Conservation (phyloP, 2,329 filamentous ascomycete species). For the Periconia digitata region DNA sequence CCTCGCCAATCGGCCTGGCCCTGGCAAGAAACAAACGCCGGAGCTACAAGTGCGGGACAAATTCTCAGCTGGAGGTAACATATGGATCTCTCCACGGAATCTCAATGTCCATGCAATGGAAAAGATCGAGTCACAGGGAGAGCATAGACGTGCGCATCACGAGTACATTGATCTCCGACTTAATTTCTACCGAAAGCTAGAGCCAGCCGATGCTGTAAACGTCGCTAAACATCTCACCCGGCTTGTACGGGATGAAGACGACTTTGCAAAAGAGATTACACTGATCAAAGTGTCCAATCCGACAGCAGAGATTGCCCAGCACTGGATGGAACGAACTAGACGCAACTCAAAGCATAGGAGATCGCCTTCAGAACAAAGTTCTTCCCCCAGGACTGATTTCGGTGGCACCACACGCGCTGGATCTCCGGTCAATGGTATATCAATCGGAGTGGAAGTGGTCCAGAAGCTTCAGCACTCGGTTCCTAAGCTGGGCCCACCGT, state of each 20-base stretch:
- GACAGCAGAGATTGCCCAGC: too few species aligned
- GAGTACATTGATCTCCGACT: constrained; percentile 11
- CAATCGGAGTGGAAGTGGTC: too few species aligned
- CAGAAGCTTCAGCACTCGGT: too few species aligned
- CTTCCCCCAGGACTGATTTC: too few species aligned
- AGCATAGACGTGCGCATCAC: constrained; percentile 1
- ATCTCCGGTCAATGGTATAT: too few species aligned
- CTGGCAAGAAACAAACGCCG: constrained; percentile 1
- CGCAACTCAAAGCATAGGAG: too few species aligned
- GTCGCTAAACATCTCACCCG: constrained; percentile 5
- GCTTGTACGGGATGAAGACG: constrained; percentile 1
- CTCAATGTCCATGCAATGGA: neutral
- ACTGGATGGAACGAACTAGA: too few species aligned
- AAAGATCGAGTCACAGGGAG: neutral
- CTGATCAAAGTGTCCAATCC: constrained; percentile 2
- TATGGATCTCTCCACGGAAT: constrained; percentile 11
- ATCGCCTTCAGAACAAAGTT: too few species aligned
- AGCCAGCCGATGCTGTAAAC: constrained; percentile 2
- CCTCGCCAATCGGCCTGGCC: too few species aligned
- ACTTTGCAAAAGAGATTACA: constrained; percentile 6
- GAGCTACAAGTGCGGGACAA: constrained; percentile 1
- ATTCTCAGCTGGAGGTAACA: neutral
- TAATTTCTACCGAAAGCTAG: constrained; percentile 7
- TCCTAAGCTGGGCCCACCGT: too few species aligned
- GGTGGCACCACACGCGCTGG: too few species aligned